Evolutionary conservation across 192 early-diverging fungal genomes (phyloP).

Genomic region (Neocallimastix lanati): DNA sequence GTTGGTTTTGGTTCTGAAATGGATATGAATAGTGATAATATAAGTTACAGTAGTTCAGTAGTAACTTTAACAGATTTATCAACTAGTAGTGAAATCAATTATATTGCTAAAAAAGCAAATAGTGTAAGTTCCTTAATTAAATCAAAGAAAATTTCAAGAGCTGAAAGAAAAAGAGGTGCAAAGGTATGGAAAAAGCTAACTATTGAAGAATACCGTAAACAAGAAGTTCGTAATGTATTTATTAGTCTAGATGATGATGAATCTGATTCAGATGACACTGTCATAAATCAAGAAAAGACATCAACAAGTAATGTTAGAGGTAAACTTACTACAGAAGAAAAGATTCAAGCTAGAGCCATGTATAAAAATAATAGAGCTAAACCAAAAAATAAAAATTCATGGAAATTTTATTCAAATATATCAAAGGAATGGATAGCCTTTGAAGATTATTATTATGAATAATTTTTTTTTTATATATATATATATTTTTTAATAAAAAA

Average conservation of each 20-base stretch:
- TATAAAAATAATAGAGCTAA: background rate
- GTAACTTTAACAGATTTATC: background rate
- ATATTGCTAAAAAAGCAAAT: background rate
- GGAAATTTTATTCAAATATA: background rate
- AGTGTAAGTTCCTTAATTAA: background rate
- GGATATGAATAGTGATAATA: background rate
- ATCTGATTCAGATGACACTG: background rate
- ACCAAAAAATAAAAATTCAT: background rate
- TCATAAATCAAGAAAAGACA: background rate
- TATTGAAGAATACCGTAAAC: background rate
- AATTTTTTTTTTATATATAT: too few species aligned
- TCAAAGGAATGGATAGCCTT: background rate
- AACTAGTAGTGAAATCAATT: background rate
- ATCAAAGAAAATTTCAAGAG: background rate
- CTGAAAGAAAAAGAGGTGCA: background rate
- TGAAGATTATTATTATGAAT: background rate
- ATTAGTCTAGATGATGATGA: background rate
- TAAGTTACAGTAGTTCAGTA: background rate
- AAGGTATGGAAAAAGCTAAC: background rate
- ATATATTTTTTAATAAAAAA: too few species aligned
- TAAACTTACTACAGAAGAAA: background rate
- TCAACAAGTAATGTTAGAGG: background rate
- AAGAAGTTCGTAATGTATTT: background rate
- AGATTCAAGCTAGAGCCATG: background rate
- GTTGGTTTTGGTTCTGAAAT: background rate